Base-by-base conservation (phyloP, 768 basidiomycete species). In the Crepidotus variabilis region DNA sequence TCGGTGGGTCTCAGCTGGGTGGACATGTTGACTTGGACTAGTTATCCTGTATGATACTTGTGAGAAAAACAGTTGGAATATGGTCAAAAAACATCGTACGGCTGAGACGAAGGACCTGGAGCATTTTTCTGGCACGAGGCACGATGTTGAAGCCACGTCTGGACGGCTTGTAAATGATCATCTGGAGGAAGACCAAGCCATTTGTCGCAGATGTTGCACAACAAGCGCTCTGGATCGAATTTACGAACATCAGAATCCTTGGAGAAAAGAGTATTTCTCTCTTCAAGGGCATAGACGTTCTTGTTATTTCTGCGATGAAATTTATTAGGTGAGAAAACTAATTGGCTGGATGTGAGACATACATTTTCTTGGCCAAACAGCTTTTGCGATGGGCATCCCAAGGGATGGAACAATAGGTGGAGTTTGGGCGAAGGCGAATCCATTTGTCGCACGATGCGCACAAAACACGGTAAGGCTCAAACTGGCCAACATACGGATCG, bases 371-470 rank as follows among this genome's bases (percentile, higher is more conserved):
- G 1, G 87, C 84, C 47, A 92, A 71, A 70, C 89, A 91, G 65
- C 87, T 88, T 73, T 90, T 91, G 43, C 90, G 75, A 65, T 92
- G 90, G 2, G 90, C 89, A 65, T 91, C 88, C 90, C 90, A 92
- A 0, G 90, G 90, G 53, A 92, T 91, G n/a, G 85, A 87, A 64
- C 90, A 92, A 63, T 90, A 92, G 0, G 89, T 91, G 53, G 89
- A 91, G 67, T 92, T 92, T 46, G 89, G 88, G 7, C 90, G 79
- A n/a, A 92, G 75, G 14, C 90, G 79, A 60, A 92, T 90, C 90
- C 90, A 92, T 67, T 90, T 91, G 69, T 90, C 85, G 71, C 90
- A 92, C 4, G 80, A 83, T 47, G 84, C 86, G 69, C 90, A 91
- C 9, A 90, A 77, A 33, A 91, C 88, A 9, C 88, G 80, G 66